phyloP scores from a whole-genome alignment of 805 yeast genomes.

The Metschnikowia santaceciliae region DNA sequence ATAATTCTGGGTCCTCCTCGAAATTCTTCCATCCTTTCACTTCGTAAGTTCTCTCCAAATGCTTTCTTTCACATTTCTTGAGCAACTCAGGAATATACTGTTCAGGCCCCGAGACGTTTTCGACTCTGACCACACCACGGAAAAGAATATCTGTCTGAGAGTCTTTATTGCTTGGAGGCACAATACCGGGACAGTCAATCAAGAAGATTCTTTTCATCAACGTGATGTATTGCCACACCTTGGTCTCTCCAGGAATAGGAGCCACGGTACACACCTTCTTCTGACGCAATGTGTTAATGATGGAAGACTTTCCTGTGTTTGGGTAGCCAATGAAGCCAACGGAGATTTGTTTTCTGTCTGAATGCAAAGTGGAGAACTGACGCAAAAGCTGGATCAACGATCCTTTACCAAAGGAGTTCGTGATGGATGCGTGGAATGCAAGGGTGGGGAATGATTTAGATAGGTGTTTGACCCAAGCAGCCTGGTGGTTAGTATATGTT shows the following conservation, averaged over 20 bases:
- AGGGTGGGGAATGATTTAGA: conserved; percentile 90
- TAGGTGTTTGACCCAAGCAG: conserved; percentile 97
- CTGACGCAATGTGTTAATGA: conserved; percentile 86
- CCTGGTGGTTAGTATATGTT: conserved; percentile 48
- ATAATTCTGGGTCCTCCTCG: conserved; percentile 45
- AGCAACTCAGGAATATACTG: conserved; percentile 88
- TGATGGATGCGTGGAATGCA: conserved; percentile 97
- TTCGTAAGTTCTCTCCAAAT: conserved; percentile 93
- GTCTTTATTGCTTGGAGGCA: conserved; percentile 90
- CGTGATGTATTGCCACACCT: conserved; percentile 98
- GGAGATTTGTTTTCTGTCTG: conserved; percentile 92
- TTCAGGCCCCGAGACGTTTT: conserved; percentile 92
- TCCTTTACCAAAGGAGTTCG: conserved; percentile 97
- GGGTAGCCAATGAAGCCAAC: conserved; percentile 98
- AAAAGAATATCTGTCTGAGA: conserved; percentile 87
- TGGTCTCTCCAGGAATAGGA: conserved; percentile 98
- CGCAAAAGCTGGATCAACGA: conserved; percentile 88
- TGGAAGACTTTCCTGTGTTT: conserved; percentile 95
- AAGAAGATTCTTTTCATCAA: conserved; percentile 92
- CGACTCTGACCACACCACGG: conserved; percentile 98
- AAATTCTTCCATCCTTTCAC: conserved; percentile 75
- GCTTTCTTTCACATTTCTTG: conserved; percentile 80
- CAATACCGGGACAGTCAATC: conserved; percentile 98
- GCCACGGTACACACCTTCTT: conserved; percentile 97
- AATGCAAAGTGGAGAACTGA: conserved; percentile 86